Evolutionary conservation across 2,329 filamentous ascomycete species (phyloP).

Genomic region (Aspergillus sp.): DNA sequence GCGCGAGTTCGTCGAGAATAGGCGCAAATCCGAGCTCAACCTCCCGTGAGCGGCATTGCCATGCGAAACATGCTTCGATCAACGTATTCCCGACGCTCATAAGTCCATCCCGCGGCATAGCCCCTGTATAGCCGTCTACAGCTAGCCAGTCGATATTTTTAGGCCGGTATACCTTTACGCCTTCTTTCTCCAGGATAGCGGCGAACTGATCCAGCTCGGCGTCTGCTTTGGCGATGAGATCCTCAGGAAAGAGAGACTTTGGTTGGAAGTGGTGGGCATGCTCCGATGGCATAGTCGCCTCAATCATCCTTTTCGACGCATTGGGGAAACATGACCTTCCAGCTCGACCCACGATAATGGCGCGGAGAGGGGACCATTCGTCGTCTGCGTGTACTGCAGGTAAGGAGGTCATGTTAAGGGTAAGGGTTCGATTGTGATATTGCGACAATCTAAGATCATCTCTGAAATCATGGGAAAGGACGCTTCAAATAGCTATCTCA

Average conservation of each 20-base stretch:
- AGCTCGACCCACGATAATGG: conserved; percentile 3
- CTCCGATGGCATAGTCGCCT: not conserved
- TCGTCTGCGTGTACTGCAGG: conserved; percentile 2
- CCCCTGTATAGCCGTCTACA: not conserved
- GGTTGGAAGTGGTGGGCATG: not conserved
- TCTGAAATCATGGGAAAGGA: no score
- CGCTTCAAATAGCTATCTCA: no score
- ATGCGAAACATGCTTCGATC: not conserved
- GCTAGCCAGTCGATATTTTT: not conserved
- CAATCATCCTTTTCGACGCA: conserved; percentile 1
- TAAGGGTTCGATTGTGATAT: no score
- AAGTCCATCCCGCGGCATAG: not conserved
- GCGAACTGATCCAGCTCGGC: not conserved
- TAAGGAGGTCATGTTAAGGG: not conserved
- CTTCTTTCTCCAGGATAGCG: not conserved
- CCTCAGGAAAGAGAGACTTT: not conserved
- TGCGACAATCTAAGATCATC: no score
- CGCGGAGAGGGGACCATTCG: conserved; percentile 5
- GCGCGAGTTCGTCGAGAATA: not conserved
- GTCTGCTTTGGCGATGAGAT: not conserved
- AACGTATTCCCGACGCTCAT: not conserved
- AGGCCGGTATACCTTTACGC: not conserved
- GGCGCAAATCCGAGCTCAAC: not conserved
- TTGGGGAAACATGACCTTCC: conserved; percentile 3
- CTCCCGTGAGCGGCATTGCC: not conserved